phyloP scores from a whole-genome alignment of 192 early-diverging fungal species.

The Gryganskiella cystojenkinii region DNA sequence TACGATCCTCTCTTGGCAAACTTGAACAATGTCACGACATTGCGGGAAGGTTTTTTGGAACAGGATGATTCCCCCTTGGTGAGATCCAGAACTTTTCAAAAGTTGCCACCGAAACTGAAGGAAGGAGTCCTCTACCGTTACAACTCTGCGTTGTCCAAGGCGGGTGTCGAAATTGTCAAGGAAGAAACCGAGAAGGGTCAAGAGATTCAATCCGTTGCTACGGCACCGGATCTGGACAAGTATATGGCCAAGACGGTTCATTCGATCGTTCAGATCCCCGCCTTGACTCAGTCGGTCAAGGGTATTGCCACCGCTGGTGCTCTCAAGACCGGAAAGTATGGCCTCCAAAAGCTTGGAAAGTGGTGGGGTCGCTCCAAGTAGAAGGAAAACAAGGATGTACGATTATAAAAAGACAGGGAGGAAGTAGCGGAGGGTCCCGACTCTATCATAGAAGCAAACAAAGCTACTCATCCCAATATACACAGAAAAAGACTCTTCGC shows the following conservation, averaged over 20 bases:
- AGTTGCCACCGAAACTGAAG: constrained; percentile 84
- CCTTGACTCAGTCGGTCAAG: constrained; percentile 91
- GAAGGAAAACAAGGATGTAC: not conserved
- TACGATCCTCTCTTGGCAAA: constrained; percentile 65
- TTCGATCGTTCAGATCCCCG: constrained; percentile 79
- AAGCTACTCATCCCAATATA: too few species aligned
- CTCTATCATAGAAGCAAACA: too few species aligned
- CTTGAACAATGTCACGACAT: constrained; percentile 59
- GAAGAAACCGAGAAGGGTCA: constrained; percentile 36
- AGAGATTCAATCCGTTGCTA: constrained; percentile 52
- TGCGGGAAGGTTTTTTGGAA: constrained; percentile 57
- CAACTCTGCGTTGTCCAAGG: constrained; percentile 42
- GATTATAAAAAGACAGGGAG: too few species aligned
- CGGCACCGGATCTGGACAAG: constrained; percentile 32
- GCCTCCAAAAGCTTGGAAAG: constrained; percentile 65
- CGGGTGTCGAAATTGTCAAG: constrained; percentile 43
- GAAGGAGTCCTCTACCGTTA: constrained; percentile 38
- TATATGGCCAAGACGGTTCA: constrained; percentile 62
- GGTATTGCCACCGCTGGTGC: constrained; percentile 92
- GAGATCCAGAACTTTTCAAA: constrained; percentile 76
- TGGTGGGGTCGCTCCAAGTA: constrained; percentile 60
- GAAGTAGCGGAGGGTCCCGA: too few species aligned
- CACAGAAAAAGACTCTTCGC: too few species aligned
- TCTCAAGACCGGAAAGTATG: constrained; percentile 70
- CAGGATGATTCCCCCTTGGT: constrained; percentile 72